Evolutionary conservation across 2,329 filamentous ascomycete species (phyloP).

Genomic region (Aspergillus amoenus): DNA sequence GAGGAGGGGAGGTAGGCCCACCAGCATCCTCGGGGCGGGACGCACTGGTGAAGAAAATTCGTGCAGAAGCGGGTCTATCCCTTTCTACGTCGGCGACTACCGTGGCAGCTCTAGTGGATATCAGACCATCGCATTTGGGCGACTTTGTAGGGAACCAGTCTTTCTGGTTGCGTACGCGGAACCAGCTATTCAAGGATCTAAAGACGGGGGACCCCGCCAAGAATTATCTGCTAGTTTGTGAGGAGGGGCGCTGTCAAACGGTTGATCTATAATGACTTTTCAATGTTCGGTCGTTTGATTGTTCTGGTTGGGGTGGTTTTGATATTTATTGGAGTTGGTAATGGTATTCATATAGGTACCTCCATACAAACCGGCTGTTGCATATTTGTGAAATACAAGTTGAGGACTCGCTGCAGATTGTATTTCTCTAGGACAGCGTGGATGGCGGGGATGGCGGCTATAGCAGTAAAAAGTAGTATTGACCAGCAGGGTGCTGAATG

Average conservation of each 20-base stretch:
- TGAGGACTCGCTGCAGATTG: too few species aligned
- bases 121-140: conserved; percentile 33
- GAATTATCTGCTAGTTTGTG: conserved; percentile 41
- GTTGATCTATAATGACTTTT: conserved; percentile 31
- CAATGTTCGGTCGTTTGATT: background rate
- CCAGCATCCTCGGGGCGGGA: conserved; percentile 27
- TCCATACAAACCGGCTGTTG: too few species aligned
- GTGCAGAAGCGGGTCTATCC: conserved; percentile 33
- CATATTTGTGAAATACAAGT: too few species aligned
- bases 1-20: conserved; percentile 4
- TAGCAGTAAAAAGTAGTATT: too few species aligned
- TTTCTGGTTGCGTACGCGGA: conserved; percentile 40
- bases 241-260: conserved; percentile 35
- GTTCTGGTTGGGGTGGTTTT: background rate
- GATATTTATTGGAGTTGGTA: background rate
- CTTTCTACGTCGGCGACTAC: conserved; percentile 35
- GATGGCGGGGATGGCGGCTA: too few species aligned
- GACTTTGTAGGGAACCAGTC: conserved; percentile 36
- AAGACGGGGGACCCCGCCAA: conserved; percentile 32
- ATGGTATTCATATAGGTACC: background rate
- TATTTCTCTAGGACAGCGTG: too few species aligned
- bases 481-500: too few species aligned
- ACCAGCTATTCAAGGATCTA: conserved; percentile 38
- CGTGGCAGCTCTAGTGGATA: conserved; percentile 37
- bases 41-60: conserved; percentile 31